Percentiles rank a stretch among this genome's conserved stretches.
phyloP scores from a whole-genome alignment of 2,329 filamentous ascomycete species.

The Atkinsonella hypoxylon region DNA sequence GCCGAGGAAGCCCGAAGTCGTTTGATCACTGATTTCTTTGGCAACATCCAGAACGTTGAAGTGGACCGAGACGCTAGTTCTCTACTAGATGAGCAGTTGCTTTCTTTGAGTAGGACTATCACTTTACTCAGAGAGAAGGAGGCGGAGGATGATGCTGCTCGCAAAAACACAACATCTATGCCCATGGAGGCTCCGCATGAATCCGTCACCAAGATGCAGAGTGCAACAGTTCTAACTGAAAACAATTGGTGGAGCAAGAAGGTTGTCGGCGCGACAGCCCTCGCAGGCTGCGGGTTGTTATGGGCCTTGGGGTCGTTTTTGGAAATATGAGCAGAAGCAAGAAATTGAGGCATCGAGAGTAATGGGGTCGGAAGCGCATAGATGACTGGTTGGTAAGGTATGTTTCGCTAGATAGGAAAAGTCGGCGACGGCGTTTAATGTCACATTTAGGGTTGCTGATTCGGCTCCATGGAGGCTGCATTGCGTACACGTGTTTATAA shows the following conservation, averaged over 20 bases:
- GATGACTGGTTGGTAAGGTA: too few species aligned
- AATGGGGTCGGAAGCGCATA: too few species aligned
- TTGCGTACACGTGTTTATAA: not conserved
- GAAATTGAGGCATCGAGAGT: not conserved
- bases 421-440: not conserved
- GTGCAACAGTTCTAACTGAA: slow-evolving; percentile 49
- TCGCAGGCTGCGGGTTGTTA: slow-evolving; percentile 48
- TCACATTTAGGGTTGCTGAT: not conserved
- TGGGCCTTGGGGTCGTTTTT: slow-evolving; percentile 47
- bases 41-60: slow-evolving; percentile 95
- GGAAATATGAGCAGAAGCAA: slow-evolving; percentile 14
- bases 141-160: slow-evolving; percentile 28
- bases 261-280: slow-evolving; percentile 45
- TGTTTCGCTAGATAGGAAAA: not conserved
- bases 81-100: slow-evolving; percentile 59
- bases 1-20: slow-evolving; percentile 65
- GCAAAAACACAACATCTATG: slow-evolving; percentile 15
- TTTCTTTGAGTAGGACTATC: slow-evolving; percentile 61
- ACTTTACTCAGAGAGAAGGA: slow-evolving; percentile 38
- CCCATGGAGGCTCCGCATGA: slow-evolving; percentile 18
- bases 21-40: slow-evolving; percentile 92
- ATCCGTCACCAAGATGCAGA: slow-evolving; percentile 18
- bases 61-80: slow-evolving; percentile 53
- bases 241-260: slow-evolving; percentile 58
- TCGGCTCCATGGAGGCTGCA: not conserved